Evolutionary conservation across 2,329 filamentous ascomycete genomes (phyloP), one percentile per base, ranked within the genome.

Genomic region (Sporothrix brunneoviolacea): DNA sequence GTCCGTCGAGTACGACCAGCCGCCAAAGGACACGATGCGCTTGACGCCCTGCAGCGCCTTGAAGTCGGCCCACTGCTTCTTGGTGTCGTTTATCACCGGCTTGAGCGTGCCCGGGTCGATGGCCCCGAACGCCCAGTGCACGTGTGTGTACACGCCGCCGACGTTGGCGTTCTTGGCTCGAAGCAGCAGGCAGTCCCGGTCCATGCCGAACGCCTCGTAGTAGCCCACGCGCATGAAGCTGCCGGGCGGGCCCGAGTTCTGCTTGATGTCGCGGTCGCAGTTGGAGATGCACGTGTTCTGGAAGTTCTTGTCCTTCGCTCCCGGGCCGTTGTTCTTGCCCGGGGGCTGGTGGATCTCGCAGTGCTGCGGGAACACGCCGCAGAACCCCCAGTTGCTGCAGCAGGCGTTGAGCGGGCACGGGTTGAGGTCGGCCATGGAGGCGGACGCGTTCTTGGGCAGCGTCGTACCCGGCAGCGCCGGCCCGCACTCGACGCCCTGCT

Each of bases 321-420:
- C 53, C 2, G 27, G 30, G 28, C 21, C 35, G 3, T 40, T 47
- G 33, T 47, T n/a, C n/a, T n/a, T n/a, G n/a, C n/a, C n/a, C n/a
- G n/a, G n/a, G n/a, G n/a, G n/a, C n/a, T n/a, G n/a, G n/a, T n/a
- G n/a, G n/a, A 64, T 33, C 13, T 56, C 62, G 58, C 73, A 77
- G 55, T 74, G 74, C 13, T 71, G 70, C 1, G 56, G 54, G 0
- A 69, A 71, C 1, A 64, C 64, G 5, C 73, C 73, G 22, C 74
- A 77, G 41, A 70, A 63, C 0, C 73, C 74, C 62, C 69, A 71
- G 35, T 64, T 60, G 51, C 69, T 56, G 53, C 63, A 62, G 52
- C 61, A 64, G 8, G 59, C 57, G 4, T 64, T 62, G 1, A 65
- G 52, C 2, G 58, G 61, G 22, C 64, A 66, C 0, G 60, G 61